Conservation (phyloP, 441 rosid genomes). For the Sinapis alba region DNA sequence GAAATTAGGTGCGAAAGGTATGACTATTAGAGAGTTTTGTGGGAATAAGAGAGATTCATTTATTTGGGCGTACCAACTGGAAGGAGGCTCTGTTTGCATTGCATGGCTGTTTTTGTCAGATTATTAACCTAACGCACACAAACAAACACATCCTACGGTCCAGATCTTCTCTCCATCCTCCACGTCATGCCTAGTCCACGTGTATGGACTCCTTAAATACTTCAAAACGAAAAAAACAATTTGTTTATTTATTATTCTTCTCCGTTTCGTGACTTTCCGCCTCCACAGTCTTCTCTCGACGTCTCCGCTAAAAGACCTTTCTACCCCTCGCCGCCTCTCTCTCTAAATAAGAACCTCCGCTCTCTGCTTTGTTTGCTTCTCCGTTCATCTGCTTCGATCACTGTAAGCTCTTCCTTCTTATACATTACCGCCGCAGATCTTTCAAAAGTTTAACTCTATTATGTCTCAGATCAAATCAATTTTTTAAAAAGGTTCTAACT, state of each 20-base stretch:
- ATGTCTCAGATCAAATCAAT: constrained; percentile 6
- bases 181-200: constrained; percentile 35
- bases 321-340: constrained; percentile 20
- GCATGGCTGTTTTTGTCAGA: constrained; percentile 37
- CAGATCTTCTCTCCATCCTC: constrained; percentile 14
- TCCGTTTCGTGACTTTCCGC: constrained; percentile 3
- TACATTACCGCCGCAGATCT: constrained; percentile 28
- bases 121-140: constrained; percentile 6
- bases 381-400: constrained; percentile 25
- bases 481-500: background rate
- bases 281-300: constrained; percentile 40
- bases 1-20: constrained; percentile 31
- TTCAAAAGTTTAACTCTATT: background rate
- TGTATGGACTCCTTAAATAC: constrained; percentile 18
- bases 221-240: background rate
- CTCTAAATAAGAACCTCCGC: constrained; percentile 14
- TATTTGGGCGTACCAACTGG: constrained; percentile 32
- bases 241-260: background rate
- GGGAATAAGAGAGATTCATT: constrained; percentile 25
- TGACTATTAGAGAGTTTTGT: constrained; percentile 18
- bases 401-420: constrained; percentile 16
- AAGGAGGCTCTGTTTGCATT: constrained; percentile 30
- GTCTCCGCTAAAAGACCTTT: constrained; percentile 38
- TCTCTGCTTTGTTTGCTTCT: background rate
- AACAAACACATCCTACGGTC: constrained; percentile 34